Conservation (phyloP, 2,329 filamentous ascomycete species). For the Helotiales sp. region DNA sequence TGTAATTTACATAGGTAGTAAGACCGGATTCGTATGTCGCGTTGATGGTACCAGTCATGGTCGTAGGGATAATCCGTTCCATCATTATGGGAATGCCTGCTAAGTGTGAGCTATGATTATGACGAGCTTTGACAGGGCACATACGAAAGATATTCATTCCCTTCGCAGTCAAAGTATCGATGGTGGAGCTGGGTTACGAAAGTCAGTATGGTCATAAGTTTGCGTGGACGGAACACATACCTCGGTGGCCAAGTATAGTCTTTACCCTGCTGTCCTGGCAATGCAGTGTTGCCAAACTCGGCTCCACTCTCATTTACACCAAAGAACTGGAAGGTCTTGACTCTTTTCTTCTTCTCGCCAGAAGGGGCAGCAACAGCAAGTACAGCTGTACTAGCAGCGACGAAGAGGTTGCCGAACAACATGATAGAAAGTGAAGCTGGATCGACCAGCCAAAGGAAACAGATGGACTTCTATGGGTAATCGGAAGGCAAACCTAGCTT, state of each 20-base stretch:
- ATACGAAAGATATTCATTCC: constrained; percentile 37
- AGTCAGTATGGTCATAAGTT: not conserved
- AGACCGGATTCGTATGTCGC: constrained; percentile 44
- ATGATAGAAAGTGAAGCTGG: constrained; percentile 4
- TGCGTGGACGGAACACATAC: not conserved
- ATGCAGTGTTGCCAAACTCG: constrained; percentile 57
- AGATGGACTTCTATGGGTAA: not conserved
- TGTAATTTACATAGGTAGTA: constrained; percentile 44
- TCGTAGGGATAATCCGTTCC: constrained; percentile 54
- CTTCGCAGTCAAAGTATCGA: constrained; percentile 24
- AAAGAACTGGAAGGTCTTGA: constrained; percentile 20
- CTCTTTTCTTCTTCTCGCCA: constrained; percentile 22
- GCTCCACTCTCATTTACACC: constrained; percentile 51
- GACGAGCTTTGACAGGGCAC: not conserved
- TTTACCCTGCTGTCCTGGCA: constrained; percentile 56
- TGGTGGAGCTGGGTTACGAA: constrained; percentile 9
- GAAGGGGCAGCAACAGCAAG: constrained; percentile 29
- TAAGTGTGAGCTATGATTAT: constrained; percentile 43
- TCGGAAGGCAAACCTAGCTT: not conserved
- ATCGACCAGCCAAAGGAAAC: not conserved
- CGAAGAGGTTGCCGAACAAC: constrained; percentile 20
- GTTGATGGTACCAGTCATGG: constrained; percentile 47
- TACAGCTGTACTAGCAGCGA: constrained; percentile 22
- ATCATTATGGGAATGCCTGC: constrained; percentile 46
- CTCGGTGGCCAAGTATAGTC: constrained; percentile 62